Conservation (phyloP, 768 basidiomycete genomes). For the Hemileccinum impolitum region DNA sequence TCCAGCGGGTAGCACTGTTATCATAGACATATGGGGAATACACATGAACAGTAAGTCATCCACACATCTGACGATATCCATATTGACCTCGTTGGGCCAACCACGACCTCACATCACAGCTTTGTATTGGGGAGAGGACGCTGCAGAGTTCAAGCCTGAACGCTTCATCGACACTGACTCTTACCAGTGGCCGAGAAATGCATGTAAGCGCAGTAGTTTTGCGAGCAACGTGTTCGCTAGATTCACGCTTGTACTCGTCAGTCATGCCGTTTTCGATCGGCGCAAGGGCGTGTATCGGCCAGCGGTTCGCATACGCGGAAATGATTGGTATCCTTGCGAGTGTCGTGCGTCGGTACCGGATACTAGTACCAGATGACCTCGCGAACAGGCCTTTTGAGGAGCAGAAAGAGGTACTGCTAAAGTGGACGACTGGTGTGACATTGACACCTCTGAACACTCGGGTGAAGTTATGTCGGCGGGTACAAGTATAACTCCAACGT, state of each 20-base stretch:
- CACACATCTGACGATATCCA: background rate
- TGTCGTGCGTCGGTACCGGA: slow-evolving; percentile 39
- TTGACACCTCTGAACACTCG: slow-evolving; percentile 32
- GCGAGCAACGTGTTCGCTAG: background rate
- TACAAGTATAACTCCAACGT: background rate
- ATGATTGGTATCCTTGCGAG: slow-evolving; percentile 41
- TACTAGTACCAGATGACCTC: slow-evolving; percentile 39
- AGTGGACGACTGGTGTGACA: slow-evolving; percentile 38
- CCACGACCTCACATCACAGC: slow-evolving; percentile 26
- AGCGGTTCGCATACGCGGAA: slow-evolving; percentile 45
- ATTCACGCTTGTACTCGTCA: slow-evolving; percentile 7
- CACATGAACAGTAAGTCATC: slow-evolving; percentile 44
- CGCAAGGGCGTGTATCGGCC: slow-evolving; percentile 46
- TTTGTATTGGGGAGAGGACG: slow-evolving; percentile 48
- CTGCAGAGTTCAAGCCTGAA: slow-evolving; percentile 44
- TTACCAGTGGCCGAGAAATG: slow-evolving; percentile 51
- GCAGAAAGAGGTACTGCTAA: slow-evolving; percentile 33
- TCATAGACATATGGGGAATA: slow-evolving; percentile 41
- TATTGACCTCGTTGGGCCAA: background rate
- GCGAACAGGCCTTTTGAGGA: slow-evolving; percentile 25
- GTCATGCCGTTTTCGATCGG: slow-evolving; percentile 46
- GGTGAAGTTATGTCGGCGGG: slow-evolving; percentile 22
- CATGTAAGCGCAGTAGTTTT: slow-evolving; percentile 32
- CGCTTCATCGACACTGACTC: slow-evolving; percentile 48
- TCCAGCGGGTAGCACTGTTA: slow-evolving; percentile 36